phyloP scores from a whole-genome alignment of 208 protist genomes.

The Wallacemonas collosoma region DNA sequence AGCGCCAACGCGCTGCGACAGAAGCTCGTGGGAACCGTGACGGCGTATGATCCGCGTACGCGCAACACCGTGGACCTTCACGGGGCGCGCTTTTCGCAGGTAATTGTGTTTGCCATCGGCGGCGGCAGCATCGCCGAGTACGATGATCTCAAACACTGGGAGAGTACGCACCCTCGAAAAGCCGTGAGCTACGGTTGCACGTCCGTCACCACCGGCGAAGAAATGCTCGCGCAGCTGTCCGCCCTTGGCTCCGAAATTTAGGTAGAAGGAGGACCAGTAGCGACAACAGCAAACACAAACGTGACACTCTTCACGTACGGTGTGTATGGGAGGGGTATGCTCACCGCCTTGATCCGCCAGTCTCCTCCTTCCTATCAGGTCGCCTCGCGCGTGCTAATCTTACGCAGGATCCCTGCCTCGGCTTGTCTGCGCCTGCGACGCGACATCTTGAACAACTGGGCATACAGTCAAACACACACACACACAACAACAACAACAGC shows the following conservation, averaged over 20 bases:
- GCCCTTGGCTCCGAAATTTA: slow-evolving; percentile 40
- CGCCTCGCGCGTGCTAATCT: too few relatives aligned
- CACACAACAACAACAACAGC: neutral
- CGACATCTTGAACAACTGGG: neutral
- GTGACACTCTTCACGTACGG: too few relatives aligned
- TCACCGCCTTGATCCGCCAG: too few relatives aligned
- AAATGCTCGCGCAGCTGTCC: slow-evolving; percentile 76
- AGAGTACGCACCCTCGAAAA: slow-evolving; percentile 68
- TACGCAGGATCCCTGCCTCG: too few relatives aligned
- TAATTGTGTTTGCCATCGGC: slow-evolving; percentile 86
- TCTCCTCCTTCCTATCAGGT: too few relatives aligned
- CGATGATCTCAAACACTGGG: slow-evolving; percentile 88
- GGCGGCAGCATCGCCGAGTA: slow-evolving; percentile 88
- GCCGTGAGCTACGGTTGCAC: slow-evolving; percentile 90
- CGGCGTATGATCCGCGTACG: slow-evolving; percentile 75
- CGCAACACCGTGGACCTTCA: slow-evolving; percentile 61
- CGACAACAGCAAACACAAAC: neutral
- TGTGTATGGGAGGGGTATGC: too few relatives aligned
- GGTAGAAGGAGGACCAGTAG: slow-evolving; percentile 9
- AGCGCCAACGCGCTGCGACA: slow-evolving; percentile 19
- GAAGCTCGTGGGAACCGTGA: slow-evolving; percentile 60
- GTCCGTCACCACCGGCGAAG: slow-evolving; percentile 69
- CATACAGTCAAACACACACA: neutral
- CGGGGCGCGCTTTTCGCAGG: slow-evolving; percentile 79
- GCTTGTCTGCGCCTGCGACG: too few relatives aligned